phyloP scores from a whole-genome alignment of 306 rosid species.

The Carpinus fangiana region DNA sequence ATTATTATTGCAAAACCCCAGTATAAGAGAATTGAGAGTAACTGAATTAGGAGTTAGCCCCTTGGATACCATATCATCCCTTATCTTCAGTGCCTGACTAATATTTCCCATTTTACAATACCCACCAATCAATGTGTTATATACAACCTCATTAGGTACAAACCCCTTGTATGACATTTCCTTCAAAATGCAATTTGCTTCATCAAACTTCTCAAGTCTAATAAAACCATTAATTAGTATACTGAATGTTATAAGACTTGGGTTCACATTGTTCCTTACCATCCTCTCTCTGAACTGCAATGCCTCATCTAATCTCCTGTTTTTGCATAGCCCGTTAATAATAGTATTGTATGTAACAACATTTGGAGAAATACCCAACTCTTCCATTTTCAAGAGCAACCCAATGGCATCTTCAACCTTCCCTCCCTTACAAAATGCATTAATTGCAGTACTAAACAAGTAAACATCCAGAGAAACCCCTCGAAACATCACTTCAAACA shows the following conservation, averaged over 20 bases:
- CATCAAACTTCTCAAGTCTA: conserved; percentile 51
- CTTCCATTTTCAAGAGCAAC: conserved; percentile 58
- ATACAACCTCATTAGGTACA: conserved; percentile 59
- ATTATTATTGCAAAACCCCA: conserved; percentile 54
- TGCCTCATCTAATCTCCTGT: conserved; percentile 58
- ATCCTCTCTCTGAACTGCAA: conserved; percentile 53
- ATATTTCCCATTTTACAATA: conserved; percentile 59
- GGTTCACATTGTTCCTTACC: conserved; percentile 45
- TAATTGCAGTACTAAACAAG: conserved; percentile 55
- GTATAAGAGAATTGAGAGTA: conserved; percentile 59
- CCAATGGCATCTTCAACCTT: conserved; percentile 54
- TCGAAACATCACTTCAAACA: conserved; percentile 44
- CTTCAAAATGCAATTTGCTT: conserved; percentile 43
- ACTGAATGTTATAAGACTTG: conserved; percentile 57
- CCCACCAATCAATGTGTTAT: conserved; percentile 60
- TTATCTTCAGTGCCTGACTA: conserved; percentile 53
- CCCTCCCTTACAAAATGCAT: conserved; percentile 55
- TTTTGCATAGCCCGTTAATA: conserved; percentile 68
- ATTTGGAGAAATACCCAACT: conserved; percentile 56
- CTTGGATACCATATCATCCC: conserved; percentile 59
- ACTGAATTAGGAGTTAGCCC: conserved; percentile 61
- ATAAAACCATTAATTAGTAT: conserved; percentile 60
- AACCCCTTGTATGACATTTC: conserved; percentile 58
- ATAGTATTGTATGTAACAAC: conserved; percentile 66
- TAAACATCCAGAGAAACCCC: conserved; percentile 55